Evolutionary conservation across 139 green algal genomes (phyloP).

Genomic region (Chlamydomonas sp.): DNA sequence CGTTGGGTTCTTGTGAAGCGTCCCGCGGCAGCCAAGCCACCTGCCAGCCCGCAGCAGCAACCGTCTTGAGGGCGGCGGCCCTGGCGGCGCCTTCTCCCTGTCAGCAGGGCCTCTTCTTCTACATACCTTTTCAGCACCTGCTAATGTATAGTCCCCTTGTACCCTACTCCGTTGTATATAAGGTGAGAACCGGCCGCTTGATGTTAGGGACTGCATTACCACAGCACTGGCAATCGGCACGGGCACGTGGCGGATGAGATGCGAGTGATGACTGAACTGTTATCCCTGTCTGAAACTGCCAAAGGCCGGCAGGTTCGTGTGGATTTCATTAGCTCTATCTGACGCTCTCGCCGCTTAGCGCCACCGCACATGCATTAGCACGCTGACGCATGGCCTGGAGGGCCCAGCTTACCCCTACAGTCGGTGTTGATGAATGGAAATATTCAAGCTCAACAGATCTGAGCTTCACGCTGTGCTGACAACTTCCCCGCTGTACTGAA

Average conservation of each 20-base stretch:
- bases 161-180: too few relatives aligned
- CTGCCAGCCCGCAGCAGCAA: slow-evolving; percentile 38
- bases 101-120: too few relatives aligned
- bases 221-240: too few relatives aligned
- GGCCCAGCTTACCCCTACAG: too few relatives aligned
- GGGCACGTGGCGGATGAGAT: too few relatives aligned
- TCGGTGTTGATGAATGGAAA: slow-evolving; percentile 64
- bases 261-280: slow-evolving; percentile 55
- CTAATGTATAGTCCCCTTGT: too few relatives aligned
- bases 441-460: slow-evolving; percentile 89
- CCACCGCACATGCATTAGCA: background rate
- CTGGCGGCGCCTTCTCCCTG: too few relatives aligned
- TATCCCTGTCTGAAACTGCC: slow-evolving; percentile 82
- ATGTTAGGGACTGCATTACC: too few relatives aligned
- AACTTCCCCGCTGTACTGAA: slow-evolving; percentile 62
- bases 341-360: slow-evolving; percentile 51
- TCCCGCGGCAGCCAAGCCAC: slow-evolving; percentile 2
- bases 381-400: background rate
- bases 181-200: too few relatives aligned
- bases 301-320: slow-evolving; percentile 60
- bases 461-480: slow-evolving; percentile 39
- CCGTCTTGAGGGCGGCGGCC: background rate
- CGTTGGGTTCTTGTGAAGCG: slow-evolving; percentile 77
- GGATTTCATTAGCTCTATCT: slow-evolving; percentile 85
- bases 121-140: too few relatives aligned